Evolutionary conservation across 2,329 filamentous ascomycete species (phyloP).

Genomic region (Gliomastix tumulicola): DNA sequence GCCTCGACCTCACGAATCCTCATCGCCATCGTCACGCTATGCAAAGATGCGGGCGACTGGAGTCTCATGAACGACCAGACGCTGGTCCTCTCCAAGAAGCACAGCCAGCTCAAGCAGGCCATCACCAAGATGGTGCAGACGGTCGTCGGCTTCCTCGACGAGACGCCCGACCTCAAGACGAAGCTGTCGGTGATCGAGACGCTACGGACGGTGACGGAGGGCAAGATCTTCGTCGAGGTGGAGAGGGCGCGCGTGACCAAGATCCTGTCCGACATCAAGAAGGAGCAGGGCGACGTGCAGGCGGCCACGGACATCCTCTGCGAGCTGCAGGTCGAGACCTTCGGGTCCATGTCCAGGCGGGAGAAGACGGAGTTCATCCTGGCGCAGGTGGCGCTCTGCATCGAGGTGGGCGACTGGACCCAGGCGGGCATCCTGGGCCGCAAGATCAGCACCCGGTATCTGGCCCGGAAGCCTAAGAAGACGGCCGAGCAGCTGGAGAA

Average conservation of each 20-base stretch:
- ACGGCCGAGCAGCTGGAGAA: slow-evolving; percentile 83
- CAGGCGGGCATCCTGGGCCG: slow-evolving; percentile 89
- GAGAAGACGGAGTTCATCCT: slow-evolving; percentile 99
- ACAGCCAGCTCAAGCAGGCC: slow-evolving; percentile 98
- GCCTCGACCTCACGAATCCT: slow-evolving; percentile 88
- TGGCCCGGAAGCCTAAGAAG: slow-evolving; percentile 86
- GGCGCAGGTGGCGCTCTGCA: slow-evolving; percentile 89
- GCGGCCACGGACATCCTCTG: slow-evolving; percentile 89
- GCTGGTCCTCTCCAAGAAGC: slow-evolving; percentile 94
- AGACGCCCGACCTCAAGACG: slow-evolving; percentile 75
- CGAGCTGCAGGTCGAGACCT: slow-evolving; percentile 97
- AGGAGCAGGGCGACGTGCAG: slow-evolving; percentile 84
- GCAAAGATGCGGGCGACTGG: slow-evolving; percentile 91
- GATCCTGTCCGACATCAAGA: slow-evolving; percentile 96
- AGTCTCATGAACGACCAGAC: slow-evolving; percentile 94
- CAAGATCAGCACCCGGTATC: slow-evolving; percentile 95
- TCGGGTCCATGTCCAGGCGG: slow-evolving; percentile 92
- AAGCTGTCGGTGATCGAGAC: slow-evolving; percentile 95
- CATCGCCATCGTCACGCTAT: slow-evolving; percentile 84
- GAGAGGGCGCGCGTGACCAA: slow-evolving; percentile 93
- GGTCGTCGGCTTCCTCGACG: slow-evolving; percentile 86
- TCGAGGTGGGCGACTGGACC: slow-evolving; percentile 92
- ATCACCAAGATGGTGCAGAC: slow-evolving; percentile 98
- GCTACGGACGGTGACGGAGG: slow-evolving; percentile 90
- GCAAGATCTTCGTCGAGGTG: slow-evolving; percentile 99